Base-by-base conservation (phyloP, 805 yeast genomes). In the Saccharomycopsis capsularis region DNA sequence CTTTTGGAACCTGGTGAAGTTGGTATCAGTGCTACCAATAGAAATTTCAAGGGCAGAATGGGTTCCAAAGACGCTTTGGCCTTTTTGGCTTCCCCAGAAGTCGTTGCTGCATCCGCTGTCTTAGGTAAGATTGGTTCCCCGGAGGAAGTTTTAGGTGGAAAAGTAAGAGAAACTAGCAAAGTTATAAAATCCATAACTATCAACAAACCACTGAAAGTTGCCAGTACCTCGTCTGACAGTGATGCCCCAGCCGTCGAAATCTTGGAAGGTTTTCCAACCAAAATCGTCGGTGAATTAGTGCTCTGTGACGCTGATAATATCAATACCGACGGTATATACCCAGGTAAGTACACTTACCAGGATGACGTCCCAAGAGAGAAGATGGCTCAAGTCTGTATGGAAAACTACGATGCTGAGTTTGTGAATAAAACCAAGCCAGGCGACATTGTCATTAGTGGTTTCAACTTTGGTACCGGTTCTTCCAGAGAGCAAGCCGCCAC, bases 371-470 rank as follows among this genome's bases (percentile, higher is more conserved):
- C 97, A 38, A 76, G 85, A 60, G 95, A 87, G 59, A 87, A 84
- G 64, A 93, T 93, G 99, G 99, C 99, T 32, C 85, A 91, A 67
- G 99, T 93, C 42, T 93, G 99, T 71, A 93, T 93, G 99, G 99
- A 93, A 69, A 93, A 93, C 71, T 93, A 93, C 68, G 99, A 93
- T 66, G 64, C 86, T 13, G 95, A 90, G 56, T 93, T 93, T 66
- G 82, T 85, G 50, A 55, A 68, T 27, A 90, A 88, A 72, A 85
- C 95, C 27, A 72, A 79, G 54, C 77, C 95, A 3, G 88, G 91
- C 43, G 99, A 93, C 66, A 89, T 93, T 58, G 78, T 93, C 49
- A 78, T 93, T 42, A 79, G 90, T 49, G 99, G 99, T 16, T 93
- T 71, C 74, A 93, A 93, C 65, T 93, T 93, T 64, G 99, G 99